phyloP scores from a whole-genome alignment of 148 eudicot genomes.

The Chenopodium berlandieri region DNA sequence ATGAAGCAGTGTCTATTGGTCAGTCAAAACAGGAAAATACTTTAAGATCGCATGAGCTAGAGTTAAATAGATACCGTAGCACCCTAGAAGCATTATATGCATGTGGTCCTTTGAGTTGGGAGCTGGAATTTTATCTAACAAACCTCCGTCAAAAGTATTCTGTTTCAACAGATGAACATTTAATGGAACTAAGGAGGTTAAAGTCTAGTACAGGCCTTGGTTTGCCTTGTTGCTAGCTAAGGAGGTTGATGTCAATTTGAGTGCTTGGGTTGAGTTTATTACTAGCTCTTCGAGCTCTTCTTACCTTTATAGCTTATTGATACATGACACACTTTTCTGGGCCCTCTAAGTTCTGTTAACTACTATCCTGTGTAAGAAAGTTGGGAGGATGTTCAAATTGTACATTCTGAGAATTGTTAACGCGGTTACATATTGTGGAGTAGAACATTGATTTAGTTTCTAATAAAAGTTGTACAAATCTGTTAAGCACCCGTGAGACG shows the following conservation, averaged over 20 bases:
- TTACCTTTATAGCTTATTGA: background rate
- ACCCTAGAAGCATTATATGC: conserved; percentile 50
- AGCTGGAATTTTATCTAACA: conserved; percentile 54
- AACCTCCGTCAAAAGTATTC: conserved; percentile 51
- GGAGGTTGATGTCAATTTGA: background rate
- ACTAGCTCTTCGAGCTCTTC: background rate
- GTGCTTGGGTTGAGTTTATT: background rate
- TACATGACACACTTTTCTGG: too few species aligned
- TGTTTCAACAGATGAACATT: conserved; percentile 65
- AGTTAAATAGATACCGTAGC: conserved; percentile 47
- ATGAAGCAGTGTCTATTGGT: conserved; percentile 29
- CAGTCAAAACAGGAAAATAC: conserved; percentile 34
- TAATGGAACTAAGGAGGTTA: conserved; percentile 50
- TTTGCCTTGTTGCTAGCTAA: conserved; percentile 23
- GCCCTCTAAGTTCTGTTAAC: background rate
- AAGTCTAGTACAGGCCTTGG: conserved; percentile 26
- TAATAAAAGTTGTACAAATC: background rate
- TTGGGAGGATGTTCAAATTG: background rate
- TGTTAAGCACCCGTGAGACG: background rate
- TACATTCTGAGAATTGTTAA: background rate
- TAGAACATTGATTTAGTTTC: background rate
- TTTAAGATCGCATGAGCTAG: conserved; percentile 38
- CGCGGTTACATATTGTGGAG: background rate
- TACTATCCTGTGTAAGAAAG: background rate
- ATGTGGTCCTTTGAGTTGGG: conserved; percentile 69